Conservation (phyloP, 1,284 basidiomycete genomes). For the Fomitopsis betulina region DNA sequence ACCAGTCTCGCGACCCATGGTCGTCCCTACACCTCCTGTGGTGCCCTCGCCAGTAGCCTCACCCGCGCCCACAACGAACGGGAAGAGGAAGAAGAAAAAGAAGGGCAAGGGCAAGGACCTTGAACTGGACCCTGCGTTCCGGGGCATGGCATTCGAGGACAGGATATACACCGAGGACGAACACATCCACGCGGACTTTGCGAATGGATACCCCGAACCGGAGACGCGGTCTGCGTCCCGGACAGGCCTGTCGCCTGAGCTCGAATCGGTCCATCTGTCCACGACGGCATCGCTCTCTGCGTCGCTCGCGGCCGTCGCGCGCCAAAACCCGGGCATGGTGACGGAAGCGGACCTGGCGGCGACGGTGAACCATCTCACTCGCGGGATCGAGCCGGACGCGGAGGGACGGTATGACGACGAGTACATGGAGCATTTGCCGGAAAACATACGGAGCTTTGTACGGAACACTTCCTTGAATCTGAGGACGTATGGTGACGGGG, state of each 20-base stretch:
- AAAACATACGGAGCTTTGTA: slow-evolving; percentile 51
- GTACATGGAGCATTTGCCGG: slow-evolving; percentile 48
- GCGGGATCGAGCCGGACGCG: slow-evolving; percentile 44
- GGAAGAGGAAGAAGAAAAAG: slow-evolving; percentile 45
- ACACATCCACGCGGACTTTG: slow-evolving; percentile 20
- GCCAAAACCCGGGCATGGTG: slow-evolving; percentile 32
- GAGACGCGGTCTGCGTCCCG: slow-evolving; percentile 20
- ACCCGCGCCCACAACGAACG: slow-evolving; percentile 16
- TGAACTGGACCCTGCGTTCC: slow-evolving; percentile 8
- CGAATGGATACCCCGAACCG: slow-evolving; percentile 6
- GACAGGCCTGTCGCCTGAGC: slow-evolving; percentile 38
- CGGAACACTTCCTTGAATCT: slow-evolving; percentile 31
- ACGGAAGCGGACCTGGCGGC: slow-evolving; percentile 48
- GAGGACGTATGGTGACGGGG: slow-evolving; percentile 29
- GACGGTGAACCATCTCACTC: slow-evolving; percentile 52
- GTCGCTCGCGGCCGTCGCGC: slow-evolving; percentile 29
- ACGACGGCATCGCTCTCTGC: slow-evolving; percentile 41
- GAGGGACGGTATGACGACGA: slow-evolving; percentile 40
- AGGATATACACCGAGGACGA: slow-evolving; percentile 29
- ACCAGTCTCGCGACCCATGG: background rate
- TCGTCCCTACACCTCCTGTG: background rate
- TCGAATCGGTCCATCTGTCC: slow-evolving; percentile 45
- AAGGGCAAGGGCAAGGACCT: slow-evolving; percentile 37
- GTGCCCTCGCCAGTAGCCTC: background rate
- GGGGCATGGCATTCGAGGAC: slow-evolving; percentile 17